Evolutionary conservation across 164 flowering plant genomes (phyloP).

Genomic region (Stephania japonica): DNA sequence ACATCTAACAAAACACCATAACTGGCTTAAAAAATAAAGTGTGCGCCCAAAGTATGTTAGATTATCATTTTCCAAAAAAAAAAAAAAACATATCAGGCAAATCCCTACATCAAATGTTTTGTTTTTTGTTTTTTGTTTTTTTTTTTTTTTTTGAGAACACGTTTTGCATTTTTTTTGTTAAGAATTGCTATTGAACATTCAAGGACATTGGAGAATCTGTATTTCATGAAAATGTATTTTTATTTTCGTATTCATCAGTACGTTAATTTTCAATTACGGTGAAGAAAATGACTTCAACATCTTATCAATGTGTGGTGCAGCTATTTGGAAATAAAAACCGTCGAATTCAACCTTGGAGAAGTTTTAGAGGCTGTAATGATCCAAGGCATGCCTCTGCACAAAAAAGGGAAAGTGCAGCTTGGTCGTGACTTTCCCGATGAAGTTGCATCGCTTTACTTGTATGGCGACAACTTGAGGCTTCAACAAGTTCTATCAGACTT

Average conservation of each 20-base stretch:
- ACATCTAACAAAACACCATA: too few relatives aligned
- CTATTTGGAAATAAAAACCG: slow-evolving; percentile 40
- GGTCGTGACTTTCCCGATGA: slow-evolving; percentile 46
- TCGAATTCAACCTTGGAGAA: slow-evolving; percentile 64
- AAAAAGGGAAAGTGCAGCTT: slow-evolving; percentile 50
- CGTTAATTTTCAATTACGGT: background rate
- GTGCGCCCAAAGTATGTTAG: too few relatives aligned
- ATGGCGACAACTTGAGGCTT: slow-evolving; percentile 78
- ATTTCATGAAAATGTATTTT: too few relatives aligned
- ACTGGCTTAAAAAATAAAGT: too few relatives aligned
- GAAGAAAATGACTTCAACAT: slow-evolving; percentile 5
- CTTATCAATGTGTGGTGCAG: slow-evolving; percentile 28
- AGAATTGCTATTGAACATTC: too few relatives aligned
- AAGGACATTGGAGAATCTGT: too few relatives aligned
- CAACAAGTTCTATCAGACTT: slow-evolving; percentile 79
- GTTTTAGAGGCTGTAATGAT: slow-evolving; percentile 48
- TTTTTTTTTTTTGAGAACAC: too few relatives aligned
- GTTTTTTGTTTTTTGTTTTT: too few relatives aligned
- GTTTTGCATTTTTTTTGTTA: too few relatives aligned
- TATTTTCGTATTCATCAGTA: slow-evolving; percentile 1
- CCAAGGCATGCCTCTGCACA: slow-evolving; percentile 61
- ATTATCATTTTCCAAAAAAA: too few relatives aligned
- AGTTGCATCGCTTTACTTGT: slow-evolving; percentile 43
- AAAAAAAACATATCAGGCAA: too few relatives aligned
- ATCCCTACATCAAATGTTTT: too few relatives aligned